These are phyloP conservation scores for Colletotrichum liriopes DNA, from an alignment of 2,329 filamentous ascomycete genomes.

Conservation along the genomic window DNA sequence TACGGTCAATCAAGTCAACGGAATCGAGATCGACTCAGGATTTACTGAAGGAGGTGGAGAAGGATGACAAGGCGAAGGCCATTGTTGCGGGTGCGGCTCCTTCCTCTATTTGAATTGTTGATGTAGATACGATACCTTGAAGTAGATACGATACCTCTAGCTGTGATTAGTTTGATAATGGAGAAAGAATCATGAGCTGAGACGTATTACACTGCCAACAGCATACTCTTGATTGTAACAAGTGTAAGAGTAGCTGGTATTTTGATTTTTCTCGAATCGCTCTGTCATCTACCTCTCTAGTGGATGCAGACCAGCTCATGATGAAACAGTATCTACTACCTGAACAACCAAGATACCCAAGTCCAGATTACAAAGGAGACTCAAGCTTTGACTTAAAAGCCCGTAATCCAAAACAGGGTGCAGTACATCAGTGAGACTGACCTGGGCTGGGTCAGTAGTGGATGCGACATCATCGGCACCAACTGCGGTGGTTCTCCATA, in stretches of 20 bases:
- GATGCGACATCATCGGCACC: slow-evolving; percentile 74
- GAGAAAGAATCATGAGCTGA: slow-evolving; percentile 32
- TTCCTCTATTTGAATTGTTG: slow-evolving; percentile 63
- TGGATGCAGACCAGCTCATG: neutral
- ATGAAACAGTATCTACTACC: neutral
- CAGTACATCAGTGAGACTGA: slow-evolving; percentile 70
- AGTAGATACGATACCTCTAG: slow-evolving; percentile 68
- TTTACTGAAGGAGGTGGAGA: slow-evolving; percentile 55
- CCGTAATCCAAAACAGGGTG: slow-evolving; percentile 63
- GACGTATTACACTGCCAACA: slow-evolving; percentile 59
- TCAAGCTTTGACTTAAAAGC: slow-evolving; percentile 61
- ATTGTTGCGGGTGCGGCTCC: slow-evolving; percentile 62
- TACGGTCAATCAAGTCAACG: slow-evolving; percentile 54
- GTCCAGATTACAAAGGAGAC: slow-evolving; percentile 45
- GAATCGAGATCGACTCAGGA: slow-evolving; percentile 57
- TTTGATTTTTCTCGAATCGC: too few species aligned
- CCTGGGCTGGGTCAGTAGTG: slow-evolving; percentile 69
- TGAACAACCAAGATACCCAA: slow-evolving; percentile 11
- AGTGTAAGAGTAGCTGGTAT: too few species aligned
- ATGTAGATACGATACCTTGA: slow-evolving; percentile 69
- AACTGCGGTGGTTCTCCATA: slow-evolving; percentile 73
- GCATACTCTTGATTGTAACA: neutral
- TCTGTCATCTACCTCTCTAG: too few species aligned
- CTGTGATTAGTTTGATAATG: slow-evolving; percentile 50
- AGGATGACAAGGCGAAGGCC: slow-evolving; percentile 59